These are phyloP conservation scores for Candida pseudofarinosa DNA, from an alignment of 805 yeast species.

Conservation along the genomic window DNA sequence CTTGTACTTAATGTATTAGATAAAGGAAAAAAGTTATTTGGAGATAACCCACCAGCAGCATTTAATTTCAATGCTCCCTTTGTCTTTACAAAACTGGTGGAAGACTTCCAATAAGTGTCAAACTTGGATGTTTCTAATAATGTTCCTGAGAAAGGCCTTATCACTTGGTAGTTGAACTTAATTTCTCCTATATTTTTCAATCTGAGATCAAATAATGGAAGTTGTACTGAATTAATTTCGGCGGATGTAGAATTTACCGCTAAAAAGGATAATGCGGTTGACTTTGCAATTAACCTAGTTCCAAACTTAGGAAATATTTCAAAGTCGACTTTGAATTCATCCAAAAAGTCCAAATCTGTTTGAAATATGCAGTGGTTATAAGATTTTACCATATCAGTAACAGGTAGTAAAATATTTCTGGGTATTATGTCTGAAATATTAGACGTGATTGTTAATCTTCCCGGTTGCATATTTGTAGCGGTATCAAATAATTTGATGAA, in stretches of 20 bases:
- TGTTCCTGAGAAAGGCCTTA: conserved; percentile 81
- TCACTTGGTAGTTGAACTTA: conserved; percentile 71
- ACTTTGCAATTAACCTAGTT: conserved; percentile 83
- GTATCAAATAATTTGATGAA: conserved; percentile 45
- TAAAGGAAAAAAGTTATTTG: conserved; percentile 38
- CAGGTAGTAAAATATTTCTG: conserved; percentile 76
- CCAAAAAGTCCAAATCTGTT: conserved; percentile 63
- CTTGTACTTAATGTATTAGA: conserved; percentile 16
- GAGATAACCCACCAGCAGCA: conserved; percentile 39
- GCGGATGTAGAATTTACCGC: conserved; percentile 38
- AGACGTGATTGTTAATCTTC: conserved; percentile 79
- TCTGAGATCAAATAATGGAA: conserved; percentile 81
- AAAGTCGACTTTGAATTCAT: conserved; percentile 69
- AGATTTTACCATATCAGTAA: conserved; percentile 50
- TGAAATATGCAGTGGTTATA: conserved; percentile 74
- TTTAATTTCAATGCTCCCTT: conserved; percentile 25
- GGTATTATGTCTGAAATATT: conserved; percentile 80
- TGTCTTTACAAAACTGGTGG: conserved; percentile 55
- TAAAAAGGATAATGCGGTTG: conserved; percentile 65
- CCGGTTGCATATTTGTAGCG: conserved; percentile 52
- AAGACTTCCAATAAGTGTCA: conserved; percentile 92
- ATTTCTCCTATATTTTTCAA: conserved; percentile 79
- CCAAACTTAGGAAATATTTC: conserved; percentile 95
- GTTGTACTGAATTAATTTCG: conserved; percentile 36
- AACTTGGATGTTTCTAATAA: conserved; percentile 87